Base-by-base conservation (phyloP, 805 yeast genomes). In the Jamesozyma rosinii region DNA sequence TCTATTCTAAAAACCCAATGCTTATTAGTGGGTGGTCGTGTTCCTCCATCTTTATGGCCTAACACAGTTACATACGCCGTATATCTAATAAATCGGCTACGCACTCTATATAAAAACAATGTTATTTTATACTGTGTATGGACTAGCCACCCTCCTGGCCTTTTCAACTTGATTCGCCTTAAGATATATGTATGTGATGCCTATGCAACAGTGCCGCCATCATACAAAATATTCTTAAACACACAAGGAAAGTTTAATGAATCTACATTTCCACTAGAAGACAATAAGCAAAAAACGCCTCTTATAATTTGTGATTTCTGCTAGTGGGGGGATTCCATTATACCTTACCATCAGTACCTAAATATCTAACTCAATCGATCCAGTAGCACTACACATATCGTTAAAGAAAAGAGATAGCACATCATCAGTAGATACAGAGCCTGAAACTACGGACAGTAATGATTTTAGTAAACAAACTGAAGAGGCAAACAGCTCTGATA, bases 141-240 rank as follows among this genome's bases (percentile, higher is more conserved):
- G 44, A n/a, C n/a, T n/a, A n/a, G n/a, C n/a, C n/a, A 35, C 18
- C 30, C 17, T 70, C 19, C 17, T 21, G 30, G 5, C 37, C 15
- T 8, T 31, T n/a, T n/a, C n/a, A n/a, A n/a, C n/a, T n/a, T n/a
- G n/a, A n/a, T n/a, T n/a, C n/a, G 41, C 22, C 20, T 51, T 4
- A 13, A 35, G 5, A 21, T 39, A 1, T 51, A 50, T 44, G 55
- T 52, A 3, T 50, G 52, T 37, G 37, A 34, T 1, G 52, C 51
- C n/a, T 50, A 38, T 38, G 42, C 46, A 21, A 38, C 44, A 4
- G 0, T 46, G 10, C 52, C 42, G 9, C n/a, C 22, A 0, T 22
- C 41, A 5, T 5, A 19, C 2, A 33, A 34, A 15, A 24, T 46
- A 11, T 44, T 11, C 20, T 21, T 38, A 5, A 17, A 35, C 29